Evolutionary conservation across 768 basidiomycete genomes (phyloP).

Genomic region (Termitomyces sp.): DNA sequence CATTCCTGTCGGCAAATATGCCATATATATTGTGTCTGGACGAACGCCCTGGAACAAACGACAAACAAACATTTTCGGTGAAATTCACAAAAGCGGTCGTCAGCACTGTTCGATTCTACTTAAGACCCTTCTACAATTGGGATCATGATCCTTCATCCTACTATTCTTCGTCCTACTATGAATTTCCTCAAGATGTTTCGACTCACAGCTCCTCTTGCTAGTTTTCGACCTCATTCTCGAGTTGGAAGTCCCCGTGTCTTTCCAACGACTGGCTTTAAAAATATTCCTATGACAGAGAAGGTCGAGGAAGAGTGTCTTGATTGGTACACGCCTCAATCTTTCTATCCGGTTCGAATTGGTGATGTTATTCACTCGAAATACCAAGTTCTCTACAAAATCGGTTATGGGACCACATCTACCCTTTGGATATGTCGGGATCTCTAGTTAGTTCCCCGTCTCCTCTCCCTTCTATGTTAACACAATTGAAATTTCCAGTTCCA

Average conservation of each 20-base stretch:
- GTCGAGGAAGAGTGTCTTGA: not conserved
- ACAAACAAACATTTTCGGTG: too few relatives aligned
- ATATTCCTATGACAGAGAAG: not conserved
- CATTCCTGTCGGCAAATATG: too few relatives aligned
- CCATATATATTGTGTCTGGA: too few relatives aligned
- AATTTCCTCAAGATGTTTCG: too few relatives aligned
- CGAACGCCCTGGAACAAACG: too few relatives aligned
- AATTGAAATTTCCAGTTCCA: not conserved
- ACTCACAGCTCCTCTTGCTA: too few relatives aligned
- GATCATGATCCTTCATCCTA: too few relatives aligned
- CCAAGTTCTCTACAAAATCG: conserved; percentile 6
- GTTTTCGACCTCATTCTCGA: too few relatives aligned
- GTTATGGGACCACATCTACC: conserved; percentile 1
- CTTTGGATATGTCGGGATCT: conserved; percentile 5
- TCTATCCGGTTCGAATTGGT: conserved; percentile 1
- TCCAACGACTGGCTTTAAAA: not conserved
- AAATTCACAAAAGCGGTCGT: too few relatives aligned
- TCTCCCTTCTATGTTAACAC: not conserved
- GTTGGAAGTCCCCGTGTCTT: not conserved
- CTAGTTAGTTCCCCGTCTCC: not conserved
- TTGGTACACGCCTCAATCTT: not conserved
- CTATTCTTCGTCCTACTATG: too few relatives aligned
- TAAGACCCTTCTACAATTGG: too few relatives aligned
- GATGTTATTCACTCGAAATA: not conserved
- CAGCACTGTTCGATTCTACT: too few relatives aligned